These are phyloP conservation scores for Chaetomium tenue DNA, from an alignment of 495 filamentous ascomycete genomes.

Conservation along the genomic window DNA sequence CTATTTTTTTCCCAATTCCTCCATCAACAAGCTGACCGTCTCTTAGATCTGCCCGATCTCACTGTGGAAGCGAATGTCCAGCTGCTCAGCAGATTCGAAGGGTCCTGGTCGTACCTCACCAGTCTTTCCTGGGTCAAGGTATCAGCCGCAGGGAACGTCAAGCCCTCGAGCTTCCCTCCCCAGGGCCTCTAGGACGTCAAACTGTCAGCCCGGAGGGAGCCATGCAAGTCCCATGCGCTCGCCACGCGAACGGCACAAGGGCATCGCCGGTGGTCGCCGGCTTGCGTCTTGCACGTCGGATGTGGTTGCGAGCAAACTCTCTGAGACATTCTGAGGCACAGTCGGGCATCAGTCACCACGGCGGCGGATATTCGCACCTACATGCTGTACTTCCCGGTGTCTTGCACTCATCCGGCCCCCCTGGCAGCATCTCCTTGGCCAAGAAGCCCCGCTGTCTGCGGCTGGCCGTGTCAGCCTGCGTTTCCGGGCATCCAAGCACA, in stretches of 20 bases:
- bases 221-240: constrained; percentile 5
- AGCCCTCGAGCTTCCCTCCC: constrained; percentile 66
- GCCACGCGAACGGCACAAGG: constrained; percentile 7
- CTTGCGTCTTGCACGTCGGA: constrained; percentile 5
- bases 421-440: constrained; percentile 14
- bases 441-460: constrained; percentile 13
- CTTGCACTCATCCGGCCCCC: constrained; percentile 7
- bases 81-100: constrained; percentile 51
- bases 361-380: constrained; percentile 16
- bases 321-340: constrained; percentile 19
- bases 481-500: constrained; percentile 8
- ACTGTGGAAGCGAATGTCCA: constrained; percentile 45
- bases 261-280: constrained; percentile 5
- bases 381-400: constrained; percentile 14
- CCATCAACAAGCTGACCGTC: constrained; percentile 17
- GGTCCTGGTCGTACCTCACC: constrained; percentile 53
- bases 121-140: constrained; percentile 61
- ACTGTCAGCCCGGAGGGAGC: background rate
- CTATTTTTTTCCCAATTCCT: background rate
- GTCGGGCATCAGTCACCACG: constrained; percentile 10
- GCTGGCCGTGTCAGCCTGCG: constrained; percentile 13
- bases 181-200: constrained; percentile 24
- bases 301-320: constrained; percentile 15
- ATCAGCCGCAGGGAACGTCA: constrained; percentile 53
- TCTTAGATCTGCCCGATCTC: constrained; percentile 53